These are phyloP conservation scores for Bromus sterilis DNA, from an alignment of 176 grass and related monocot species.

Conservation along the genomic window DNA sequence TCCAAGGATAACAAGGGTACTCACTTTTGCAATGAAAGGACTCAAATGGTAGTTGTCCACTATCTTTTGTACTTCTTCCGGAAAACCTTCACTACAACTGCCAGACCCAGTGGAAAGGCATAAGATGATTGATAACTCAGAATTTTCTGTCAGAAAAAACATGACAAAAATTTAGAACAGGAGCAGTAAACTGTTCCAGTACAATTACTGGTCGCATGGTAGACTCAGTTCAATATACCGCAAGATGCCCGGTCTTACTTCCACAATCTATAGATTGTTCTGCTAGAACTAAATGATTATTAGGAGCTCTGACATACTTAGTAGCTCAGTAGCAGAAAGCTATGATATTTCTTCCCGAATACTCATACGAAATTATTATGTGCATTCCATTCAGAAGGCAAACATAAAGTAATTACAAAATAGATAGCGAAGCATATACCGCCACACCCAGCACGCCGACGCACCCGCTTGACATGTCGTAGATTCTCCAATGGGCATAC, in stretches of 20 bases:
- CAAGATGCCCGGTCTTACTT: not conserved
- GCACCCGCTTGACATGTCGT: constrained; percentile 41
- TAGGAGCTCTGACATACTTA: not conserved
- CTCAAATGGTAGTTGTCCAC: constrained; percentile 46
- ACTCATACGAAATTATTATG: not conserved
- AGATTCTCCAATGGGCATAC: constrained; percentile 41
- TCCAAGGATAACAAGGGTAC: not conserved
- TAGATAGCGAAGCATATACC: constrained; percentile 8
- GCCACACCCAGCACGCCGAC: not conserved
- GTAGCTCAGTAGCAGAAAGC: not conserved
- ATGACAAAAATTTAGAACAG: constrained; percentile 1
- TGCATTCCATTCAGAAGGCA: not conserved
- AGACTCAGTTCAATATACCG: not conserved
- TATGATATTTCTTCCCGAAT: not conserved
- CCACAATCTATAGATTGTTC: not conserved
- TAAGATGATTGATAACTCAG: constrained; percentile 76
- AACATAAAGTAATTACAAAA: not conserved
- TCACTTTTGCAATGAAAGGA: constrained; percentile 66
- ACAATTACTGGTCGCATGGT: not conserved
- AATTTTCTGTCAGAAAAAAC: constrained; percentile 46
- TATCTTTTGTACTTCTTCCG: constrained; percentile 53
- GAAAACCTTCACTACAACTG: constrained; percentile 27
- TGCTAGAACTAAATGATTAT: not conserved
- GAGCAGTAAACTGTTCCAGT: not conserved
- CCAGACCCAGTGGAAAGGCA: constrained; percentile 49